Percentiles rank a stretch among this genome's conserved stretches.
These are phyloP conservation scores for Thermothelomyces thermophilus DNA, from an alignment of 2,329 filamentous ascomycete genomes.

Conservation along the genomic window DNA sequence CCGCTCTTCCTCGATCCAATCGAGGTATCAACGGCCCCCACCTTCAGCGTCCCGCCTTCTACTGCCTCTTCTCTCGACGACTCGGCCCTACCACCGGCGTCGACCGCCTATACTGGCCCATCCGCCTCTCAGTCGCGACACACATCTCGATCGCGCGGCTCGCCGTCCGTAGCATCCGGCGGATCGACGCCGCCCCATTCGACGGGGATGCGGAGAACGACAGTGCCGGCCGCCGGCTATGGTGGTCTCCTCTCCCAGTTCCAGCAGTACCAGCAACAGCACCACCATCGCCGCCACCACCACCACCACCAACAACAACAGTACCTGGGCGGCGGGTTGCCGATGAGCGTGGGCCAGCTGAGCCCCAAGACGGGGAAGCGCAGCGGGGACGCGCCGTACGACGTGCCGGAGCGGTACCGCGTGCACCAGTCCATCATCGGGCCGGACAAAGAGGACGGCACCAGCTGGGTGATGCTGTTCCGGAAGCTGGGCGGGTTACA, in stretches of 20 bases:
- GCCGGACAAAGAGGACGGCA: conserved; percentile 27
- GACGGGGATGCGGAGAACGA: neutral
- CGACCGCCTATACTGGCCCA: conserved; percentile 15
- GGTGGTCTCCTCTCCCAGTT: neutral
- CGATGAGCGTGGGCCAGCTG: conserved; percentile 5
- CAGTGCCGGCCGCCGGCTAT: neutral
- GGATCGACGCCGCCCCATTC: conserved; percentile 8
- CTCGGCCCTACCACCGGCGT: conserved; percentile 4
- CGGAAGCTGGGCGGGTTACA: conserved; percentile 27
- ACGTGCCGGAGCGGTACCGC: conserved; percentile 29
- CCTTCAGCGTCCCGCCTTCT: conserved; percentile 20
- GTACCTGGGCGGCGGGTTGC: neutral
- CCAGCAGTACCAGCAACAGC: neutral
- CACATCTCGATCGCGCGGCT: neutral
- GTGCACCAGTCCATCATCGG: conserved; percentile 29
- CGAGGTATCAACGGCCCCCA: conserved; percentile 17
- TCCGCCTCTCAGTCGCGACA: conserved; percentile 2
- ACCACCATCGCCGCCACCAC: neutral
- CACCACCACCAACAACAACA: neutral
- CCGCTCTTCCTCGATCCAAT: conserved; percentile 19
- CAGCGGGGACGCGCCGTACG: conserved; percentile 28
- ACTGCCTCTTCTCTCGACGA: conserved; percentile 23
- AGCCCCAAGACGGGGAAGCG: conserved; percentile 10
- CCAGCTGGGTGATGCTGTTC: conserved; percentile 29
- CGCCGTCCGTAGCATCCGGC: conserved; percentile 8